Evolutionary conservation across 768 basidiomycete species (phyloP), one percentile per base, ranked within the genome.

Genomic region (Rhizopogon rudus): DNA sequence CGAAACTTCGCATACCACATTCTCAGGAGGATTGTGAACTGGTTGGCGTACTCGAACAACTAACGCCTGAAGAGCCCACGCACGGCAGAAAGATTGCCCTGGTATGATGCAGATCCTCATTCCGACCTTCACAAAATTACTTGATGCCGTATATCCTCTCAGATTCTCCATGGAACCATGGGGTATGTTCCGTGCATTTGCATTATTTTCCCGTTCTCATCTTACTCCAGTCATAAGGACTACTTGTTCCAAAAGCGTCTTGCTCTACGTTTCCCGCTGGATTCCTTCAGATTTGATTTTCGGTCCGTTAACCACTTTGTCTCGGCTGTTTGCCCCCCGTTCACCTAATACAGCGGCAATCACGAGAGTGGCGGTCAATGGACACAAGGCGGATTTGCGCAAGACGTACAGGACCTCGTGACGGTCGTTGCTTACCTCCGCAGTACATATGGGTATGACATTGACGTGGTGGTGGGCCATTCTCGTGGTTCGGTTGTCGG

Each of bases 251-350:
- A 88, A 68, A 86, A 84, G 64, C 81, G 79, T 13, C 81, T 93
- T 17, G 88, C 87, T 3, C 65, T 69, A 40, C 75, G 73, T 39
- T 68, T 91, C 13, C 86, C 88, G 0, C 63, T 88, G 22, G 91
- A 93, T 67, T 91, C 89, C 3, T 91, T 93, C 66, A 80, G 90
- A 33, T 91, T 93, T 63, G 91, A 93, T 67, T 93, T 93, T 71
- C 81, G 89, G 88, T 91, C 63, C 54, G 81, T 42, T 22, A n/a
- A 40, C 35, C 64, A 43, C n/a, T 44, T 17, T 33, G 25, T 37
- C 28, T 41, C 41, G 51, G 12, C 51, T 45, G 45, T 40, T 16
- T 35, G 25, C 6, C 54, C 54, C 49, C 41, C 44, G 55, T 46
- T 57, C 55, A 55, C 52, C 14, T 39, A 8, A 42, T 41, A 6